Evolutionary conservation across 2,329 filamentous ascomycete species (phyloP), one percentile per base, ranked within the genome.

Genomic region (Calonectria montana): DNA sequence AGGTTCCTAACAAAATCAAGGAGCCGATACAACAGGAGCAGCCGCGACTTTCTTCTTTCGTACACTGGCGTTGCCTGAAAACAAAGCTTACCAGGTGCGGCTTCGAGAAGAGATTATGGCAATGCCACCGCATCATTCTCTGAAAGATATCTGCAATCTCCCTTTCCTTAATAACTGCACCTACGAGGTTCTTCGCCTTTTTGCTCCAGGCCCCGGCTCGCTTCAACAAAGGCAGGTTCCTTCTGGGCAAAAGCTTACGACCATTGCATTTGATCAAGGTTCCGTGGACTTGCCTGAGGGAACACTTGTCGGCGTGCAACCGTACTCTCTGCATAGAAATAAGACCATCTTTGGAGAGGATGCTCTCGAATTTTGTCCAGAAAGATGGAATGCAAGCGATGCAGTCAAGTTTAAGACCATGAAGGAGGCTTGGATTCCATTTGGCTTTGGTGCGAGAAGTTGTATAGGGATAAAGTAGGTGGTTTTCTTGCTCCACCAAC

Each of bases 381-480:
- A 57, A 31, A 39, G 53, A 21, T 57, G 53, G 53, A 21, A 23
- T 7, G 25, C 53, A 8, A 25, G 31, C 31, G 53, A 57, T 18
- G 31, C 12, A 18, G 12, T 12, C n/a, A 57, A 31, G n/a, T 31
- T 57, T 4, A 57, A 57, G 53, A 18, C 0, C 6, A 57, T 57
- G 53, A 57, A 39, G 31, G 53, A 57, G 21, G 53, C 53, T n/a
- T 57, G 53, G 53, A 57, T 57, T 57, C 53, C 53, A n/a, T 57
- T 57, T 57, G 53, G 53, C n/a, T 57, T 57, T 4, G 53, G 53
- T 18, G 53, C 53, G 4, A 57, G 53, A 15, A 57, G 53, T 8
- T 57, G 53, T 21, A 57, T 57, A 15, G 53, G 53, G 10, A 15
- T 57, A 57, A 25, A 57, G 53, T 57, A 10, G 16, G 53, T 55